Evolutionary conservation across 345 rosid species (phyloP).

Genomic region (Eucalyptus globulus): DNA sequence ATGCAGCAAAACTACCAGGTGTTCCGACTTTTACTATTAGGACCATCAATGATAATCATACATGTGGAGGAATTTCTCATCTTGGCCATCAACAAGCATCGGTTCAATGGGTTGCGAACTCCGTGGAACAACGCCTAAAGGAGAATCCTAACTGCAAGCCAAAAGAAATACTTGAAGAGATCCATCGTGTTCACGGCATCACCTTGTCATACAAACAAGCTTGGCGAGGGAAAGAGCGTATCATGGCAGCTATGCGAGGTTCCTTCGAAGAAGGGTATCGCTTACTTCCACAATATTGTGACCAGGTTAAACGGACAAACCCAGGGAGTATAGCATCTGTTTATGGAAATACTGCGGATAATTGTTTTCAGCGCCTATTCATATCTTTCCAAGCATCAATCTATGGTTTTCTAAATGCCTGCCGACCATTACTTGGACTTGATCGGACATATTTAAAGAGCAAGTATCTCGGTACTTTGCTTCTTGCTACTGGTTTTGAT

Average conservation of each 20-base stretch:
- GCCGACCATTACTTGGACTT: slow-evolving; percentile 89
- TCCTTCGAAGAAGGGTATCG: slow-evolving; percentile 97
- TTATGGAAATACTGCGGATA: slow-evolving; percentile 60
- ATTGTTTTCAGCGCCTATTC: slow-evolving; percentile 91
- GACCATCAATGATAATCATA: slow-evolving; percentile 76
- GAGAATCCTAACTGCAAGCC: slow-evolving; percentile 97
- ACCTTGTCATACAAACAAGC: slow-evolving; percentile 97
- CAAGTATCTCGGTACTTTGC: slow-evolving; percentile 88
- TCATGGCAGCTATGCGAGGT: slow-evolving; percentile 98
- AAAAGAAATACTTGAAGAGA: slow-evolving; percentile 96
- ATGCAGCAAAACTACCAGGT: slow-evolving; percentile 96
- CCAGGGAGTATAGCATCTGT: slow-evolving; percentile 91
- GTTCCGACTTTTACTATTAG: slow-evolving; percentile 95
- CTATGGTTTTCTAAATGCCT: slow-evolving; percentile 89
- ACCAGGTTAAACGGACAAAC: slow-evolving; percentile 81
- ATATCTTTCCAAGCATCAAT: slow-evolving; percentile 97
- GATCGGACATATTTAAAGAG: slow-evolving; percentile 83
- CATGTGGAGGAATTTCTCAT: slow-evolving; percentile 91
- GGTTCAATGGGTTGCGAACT: slow-evolving; percentile 95
- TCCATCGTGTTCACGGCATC: slow-evolving; percentile 89
- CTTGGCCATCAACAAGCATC: slow-evolving; percentile 99
- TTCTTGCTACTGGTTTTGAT: slow-evolving; percentile 92
- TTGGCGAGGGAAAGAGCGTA: slow-evolving; percentile 98
- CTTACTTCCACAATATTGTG: slow-evolving; percentile 88
- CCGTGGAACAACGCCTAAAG: slow-evolving; percentile 83